phyloP scores from a whole-genome alignment of 2,329 filamentous ascomycete species.

The Epichloe brachyelytri region DNA sequence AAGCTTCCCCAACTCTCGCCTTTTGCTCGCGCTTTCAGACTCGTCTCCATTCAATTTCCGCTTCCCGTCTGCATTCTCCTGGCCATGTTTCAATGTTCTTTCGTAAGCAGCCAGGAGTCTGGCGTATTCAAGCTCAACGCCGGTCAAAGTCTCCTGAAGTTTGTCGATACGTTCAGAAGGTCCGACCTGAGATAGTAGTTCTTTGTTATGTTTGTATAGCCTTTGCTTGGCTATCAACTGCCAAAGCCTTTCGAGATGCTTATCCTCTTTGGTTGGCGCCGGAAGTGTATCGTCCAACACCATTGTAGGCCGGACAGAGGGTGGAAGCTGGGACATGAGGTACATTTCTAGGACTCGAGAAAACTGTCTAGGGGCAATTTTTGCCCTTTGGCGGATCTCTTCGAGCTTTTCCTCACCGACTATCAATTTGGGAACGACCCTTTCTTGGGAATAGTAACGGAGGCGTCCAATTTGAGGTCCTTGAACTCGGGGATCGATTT shows the following conservation, averaged over 20 bases:
- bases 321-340: slow-evolving; percentile 46
- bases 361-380: slow-evolving; percentile 70
- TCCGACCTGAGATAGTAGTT: slow-evolving; percentile 58
- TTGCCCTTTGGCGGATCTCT: slow-evolving; percentile 44
- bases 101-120: slow-evolving; percentile 42
- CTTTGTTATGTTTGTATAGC: slow-evolving; percentile 62
- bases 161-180: slow-evolving; percentile 55
- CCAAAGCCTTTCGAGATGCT: slow-evolving; percentile 58
- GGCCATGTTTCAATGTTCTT: slow-evolving; percentile 18
- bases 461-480: slow-evolving; percentile 40
- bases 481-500: slow-evolving; percentile 45
- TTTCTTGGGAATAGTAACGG: slow-evolving; percentile 33
- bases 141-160: slow-evolving; percentile 54
- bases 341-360: slow-evolving; percentile 64
- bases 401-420: slow-evolving; percentile 45
- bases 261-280: slow-evolving; percentile 38
- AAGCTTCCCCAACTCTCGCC: slow-evolving; percentile 26
- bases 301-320: slow-evolving; percentile 41
- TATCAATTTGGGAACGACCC: slow-evolving; percentile 36
- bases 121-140: slow-evolving; percentile 62
- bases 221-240: slow-evolving; percentile 63
- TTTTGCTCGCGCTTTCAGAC: slow-evolving; percentile 28
- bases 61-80: slow-evolving; percentile 26
- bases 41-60: slow-evolving; percentile 28
- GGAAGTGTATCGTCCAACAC: slow-evolving; percentile 27